Base-by-base conservation (phyloP, 73 alveolate genomes). In the Paramecium bursaria region DNA sequence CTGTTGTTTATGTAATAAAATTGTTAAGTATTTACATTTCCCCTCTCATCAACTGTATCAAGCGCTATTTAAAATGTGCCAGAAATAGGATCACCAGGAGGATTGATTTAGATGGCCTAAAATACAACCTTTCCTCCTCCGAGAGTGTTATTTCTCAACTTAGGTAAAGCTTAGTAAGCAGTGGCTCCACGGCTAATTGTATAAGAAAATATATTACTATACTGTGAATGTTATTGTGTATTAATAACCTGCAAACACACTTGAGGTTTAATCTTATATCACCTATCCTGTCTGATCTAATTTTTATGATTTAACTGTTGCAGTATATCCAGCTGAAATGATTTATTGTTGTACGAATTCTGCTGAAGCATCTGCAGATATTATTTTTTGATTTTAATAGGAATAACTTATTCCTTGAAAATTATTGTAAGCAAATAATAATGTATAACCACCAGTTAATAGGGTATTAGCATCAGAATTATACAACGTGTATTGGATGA, bases 251-350 rank as follows among this genome's bases (percentile, higher is more conserved):
- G 76, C 76, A 27, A 27, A 57, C 3, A 14, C 33, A 13, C 29
- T 57, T 7, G 49, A 53, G 19, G 33, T 27, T 57, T 57, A 57
- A 42, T 57, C 76, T 3, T 11, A 10, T 7, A 57, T 3, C 13
- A 30, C 76, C 15, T 23, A 30, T 23, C 76, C 76, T 23, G 52
- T 26, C 21, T 48, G 33, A 57, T 57, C 76, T 2, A 57, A 27
- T 30, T 57, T 57, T 4, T 15, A 23, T 15, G 51, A n/a, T 1
- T 30, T 2, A 2, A 7, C 76, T 11, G 47, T 57, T 6, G 33
- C 76, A 27, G 6, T 10, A 23, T 57, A 57, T 29, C 76, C 76
- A 57, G 33, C 82, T 57, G n/a, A 53, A 67, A 67, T 57, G 3
- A 57, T 57, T 1, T 48, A 48, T 26, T 15, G 19, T 57, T n/a